phyloP scores from a whole-genome alignment of 2,329 filamentous ascomycete genomes.

The Fusarium sp. region DNA sequence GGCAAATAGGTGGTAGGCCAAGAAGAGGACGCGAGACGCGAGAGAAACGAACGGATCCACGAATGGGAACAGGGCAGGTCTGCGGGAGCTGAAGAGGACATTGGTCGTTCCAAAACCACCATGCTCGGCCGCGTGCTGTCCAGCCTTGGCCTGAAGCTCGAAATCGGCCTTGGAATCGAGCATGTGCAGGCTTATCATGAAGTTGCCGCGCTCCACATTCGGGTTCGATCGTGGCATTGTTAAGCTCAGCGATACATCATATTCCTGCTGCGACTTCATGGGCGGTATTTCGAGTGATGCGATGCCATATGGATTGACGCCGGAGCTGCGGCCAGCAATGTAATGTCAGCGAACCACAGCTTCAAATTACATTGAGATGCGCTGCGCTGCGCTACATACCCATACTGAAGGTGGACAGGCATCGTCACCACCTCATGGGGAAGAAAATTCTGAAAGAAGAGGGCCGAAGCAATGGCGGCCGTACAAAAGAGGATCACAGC shows the following conservation, averaged over 20 bases:
- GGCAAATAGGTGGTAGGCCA: constrained; percentile 74
- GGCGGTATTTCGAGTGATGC: constrained; percentile 56
- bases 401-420: constrained; percentile 66
- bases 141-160: constrained; percentile 41
- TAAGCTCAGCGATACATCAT: constrained; percentile 81
- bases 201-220: constrained; percentile 84
- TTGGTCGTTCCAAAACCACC: constrained; percentile 48
- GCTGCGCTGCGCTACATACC: constrained; percentile 51
- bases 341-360: constrained; percentile 24
- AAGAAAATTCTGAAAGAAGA: constrained; percentile 65
- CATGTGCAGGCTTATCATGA: constrained; percentile 86
- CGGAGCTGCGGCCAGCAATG: constrained; percentile 49
- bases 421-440: constrained; percentile 61
- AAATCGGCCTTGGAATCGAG: constrained; percentile 55
- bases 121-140: constrained; percentile 45
- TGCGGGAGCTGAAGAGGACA: constrained; percentile 69
- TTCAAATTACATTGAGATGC: neutral
- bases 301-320: constrained; percentile 62
- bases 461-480: constrained; percentile 58
- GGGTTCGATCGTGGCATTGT: constrained; percentile 77
- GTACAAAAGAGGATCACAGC: constrained; percentile 57
- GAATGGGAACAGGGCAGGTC: constrained; percentile 83
- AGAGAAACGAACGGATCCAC: constrained; percentile 71
- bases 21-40: constrained; percentile 65
- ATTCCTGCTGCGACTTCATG: constrained; percentile 76